Evolutionary conservation across 495 filamentous ascomycete species (phyloP).

Genomic region (Tuber magnatum): DNA sequence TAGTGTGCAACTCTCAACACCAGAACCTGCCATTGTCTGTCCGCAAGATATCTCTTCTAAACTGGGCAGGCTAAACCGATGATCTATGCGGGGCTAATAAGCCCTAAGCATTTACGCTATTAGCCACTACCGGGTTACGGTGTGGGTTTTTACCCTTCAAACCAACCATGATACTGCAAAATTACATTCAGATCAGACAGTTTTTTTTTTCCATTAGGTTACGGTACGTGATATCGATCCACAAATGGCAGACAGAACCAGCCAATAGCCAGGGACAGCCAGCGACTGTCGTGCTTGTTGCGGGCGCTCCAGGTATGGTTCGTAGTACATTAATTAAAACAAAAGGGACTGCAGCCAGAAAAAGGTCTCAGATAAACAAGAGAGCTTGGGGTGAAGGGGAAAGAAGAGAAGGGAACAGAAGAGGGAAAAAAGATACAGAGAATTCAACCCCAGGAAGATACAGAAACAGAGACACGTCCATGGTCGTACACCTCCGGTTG

Average conservation of each 20-base stretch:
- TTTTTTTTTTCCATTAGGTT: not conserved
- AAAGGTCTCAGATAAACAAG: constrained; percentile 1
- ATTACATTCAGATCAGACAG: not conserved
- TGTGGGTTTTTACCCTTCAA: not conserved
- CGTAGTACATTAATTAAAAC: not conserved
- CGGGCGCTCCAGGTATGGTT: not conserved
- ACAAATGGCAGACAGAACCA: not conserved
- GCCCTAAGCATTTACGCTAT: not conserved
- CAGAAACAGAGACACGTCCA: not conserved
- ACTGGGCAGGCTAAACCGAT: not conserved
- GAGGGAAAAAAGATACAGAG: not conserved
- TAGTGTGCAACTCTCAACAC: not conserved
- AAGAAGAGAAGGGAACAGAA: constrained; percentile 8
- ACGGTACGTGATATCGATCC: not conserved
- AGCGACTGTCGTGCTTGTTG: not conserved
- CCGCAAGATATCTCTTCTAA: not conserved
- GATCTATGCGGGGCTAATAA: not conserved
- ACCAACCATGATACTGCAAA: not conserved
- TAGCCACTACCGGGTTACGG: not conserved
- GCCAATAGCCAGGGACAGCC: not conserved
- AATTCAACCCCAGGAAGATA: constrained; percentile 10
- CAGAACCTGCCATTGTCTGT: not conserved
- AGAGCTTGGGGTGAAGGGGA: not conserved
- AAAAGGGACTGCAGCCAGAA: constrained; percentile 7
- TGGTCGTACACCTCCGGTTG: not conserved